phyloP scores from a whole-genome alignment of 805 yeast species.

The Barnettozyma sucrosica region DNA sequence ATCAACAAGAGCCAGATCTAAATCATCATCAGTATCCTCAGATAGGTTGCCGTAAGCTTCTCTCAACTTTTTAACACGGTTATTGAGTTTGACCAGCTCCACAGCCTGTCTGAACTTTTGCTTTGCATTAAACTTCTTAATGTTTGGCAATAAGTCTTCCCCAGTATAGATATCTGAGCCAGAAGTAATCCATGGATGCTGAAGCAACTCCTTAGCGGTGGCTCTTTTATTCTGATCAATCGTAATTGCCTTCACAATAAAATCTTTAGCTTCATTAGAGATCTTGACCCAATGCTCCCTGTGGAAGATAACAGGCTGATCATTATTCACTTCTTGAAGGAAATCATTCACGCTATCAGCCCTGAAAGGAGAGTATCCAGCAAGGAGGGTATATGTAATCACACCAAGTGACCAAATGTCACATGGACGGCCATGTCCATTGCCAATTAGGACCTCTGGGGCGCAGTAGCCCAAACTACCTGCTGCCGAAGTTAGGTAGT shows the following conservation, averaged over 20 bases:
- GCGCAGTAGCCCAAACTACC: constrained; percentile 97
- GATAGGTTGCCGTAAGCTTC: constrained; percentile 49
- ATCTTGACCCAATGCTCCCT: constrained; percentile 81
- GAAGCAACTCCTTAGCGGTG: constrained; percentile 55
- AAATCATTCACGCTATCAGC: constrained; percentile 81
- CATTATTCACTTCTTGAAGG: constrained; percentile 65
- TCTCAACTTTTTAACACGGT: constrained; percentile 69
- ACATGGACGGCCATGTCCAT: constrained; percentile 92
- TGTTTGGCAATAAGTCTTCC: constrained; percentile 72
- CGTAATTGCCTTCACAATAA: constrained; percentile 66
- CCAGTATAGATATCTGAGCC: constrained; percentile 38
- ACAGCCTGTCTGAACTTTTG: constrained; percentile 80
- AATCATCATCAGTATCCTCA: constrained; percentile 21
- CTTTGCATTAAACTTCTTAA: constrained; percentile 78
- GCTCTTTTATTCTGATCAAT: constrained; percentile 64
- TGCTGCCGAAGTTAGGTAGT: constrained; percentile 63
- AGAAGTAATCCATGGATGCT: constrained; percentile 70
- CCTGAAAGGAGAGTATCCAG: constrained; percentile 90
- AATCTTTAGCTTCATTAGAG: constrained; percentile 72
- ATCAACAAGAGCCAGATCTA: constrained; percentile 23
- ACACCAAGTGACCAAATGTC: constrained; percentile 96
- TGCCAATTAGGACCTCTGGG: constrained; percentile 78
- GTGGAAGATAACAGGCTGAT: constrained; percentile 79
- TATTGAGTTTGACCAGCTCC: constrained; percentile 75
- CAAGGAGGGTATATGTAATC: constrained; percentile 79